phyloP scores from a whole-genome alignment of 1,284 basidiomycete species.

The Leccinum griseonigrum region DNA sequence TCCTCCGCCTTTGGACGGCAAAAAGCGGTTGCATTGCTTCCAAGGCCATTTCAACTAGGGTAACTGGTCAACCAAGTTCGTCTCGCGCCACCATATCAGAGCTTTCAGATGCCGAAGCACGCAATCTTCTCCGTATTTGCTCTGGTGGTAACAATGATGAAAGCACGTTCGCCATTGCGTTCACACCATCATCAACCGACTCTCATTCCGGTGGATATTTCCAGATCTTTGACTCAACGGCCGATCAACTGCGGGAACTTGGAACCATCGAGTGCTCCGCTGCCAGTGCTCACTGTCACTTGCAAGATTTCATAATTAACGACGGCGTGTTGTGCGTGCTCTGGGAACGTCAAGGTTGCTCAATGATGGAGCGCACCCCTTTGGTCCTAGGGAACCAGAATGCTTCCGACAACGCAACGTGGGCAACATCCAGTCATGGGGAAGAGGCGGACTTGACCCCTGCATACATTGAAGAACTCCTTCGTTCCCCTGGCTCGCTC shows the following conservation, averaged over 20 bases:
- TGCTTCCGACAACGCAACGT: conserved; percentile 37
- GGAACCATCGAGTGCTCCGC: conserved; percentile 57
- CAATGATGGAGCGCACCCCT: conserved; percentile 59
- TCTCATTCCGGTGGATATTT: conserved; percentile 68
- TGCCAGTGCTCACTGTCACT: conserved; percentile 60
- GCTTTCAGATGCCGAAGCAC: conserved; percentile 55
- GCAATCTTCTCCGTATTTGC: conserved; percentile 60
- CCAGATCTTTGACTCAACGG: conserved; percentile 52
- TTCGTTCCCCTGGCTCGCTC: conserved; percentile 70
- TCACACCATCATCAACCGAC: conserved; percentile 63
- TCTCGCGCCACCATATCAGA: conserved; percentile 38
- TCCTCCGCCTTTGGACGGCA: conserved; percentile 79
- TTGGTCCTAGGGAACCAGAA: conserved; percentile 40
- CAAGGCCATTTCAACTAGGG: conserved; percentile 43
- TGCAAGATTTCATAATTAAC: conserved; percentile 70
- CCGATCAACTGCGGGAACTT: conserved; percentile 56
- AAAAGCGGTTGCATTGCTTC: conserved; percentile 67
- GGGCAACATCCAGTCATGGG: conserved; percentile 57
- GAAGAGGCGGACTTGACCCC: conserved; percentile 77
- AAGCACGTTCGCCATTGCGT: conserved; percentile 51
- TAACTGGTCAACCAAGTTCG: conserved; percentile 15
- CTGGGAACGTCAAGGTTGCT: conserved; percentile 77
- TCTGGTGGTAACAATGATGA: conserved; percentile 43
- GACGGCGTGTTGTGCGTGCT: conserved; percentile 56
- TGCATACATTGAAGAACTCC: conserved; percentile 81